phyloP scores from a whole-genome alignment of 805 yeast genomes.

The Diddensiella santjacobensis region DNA sequence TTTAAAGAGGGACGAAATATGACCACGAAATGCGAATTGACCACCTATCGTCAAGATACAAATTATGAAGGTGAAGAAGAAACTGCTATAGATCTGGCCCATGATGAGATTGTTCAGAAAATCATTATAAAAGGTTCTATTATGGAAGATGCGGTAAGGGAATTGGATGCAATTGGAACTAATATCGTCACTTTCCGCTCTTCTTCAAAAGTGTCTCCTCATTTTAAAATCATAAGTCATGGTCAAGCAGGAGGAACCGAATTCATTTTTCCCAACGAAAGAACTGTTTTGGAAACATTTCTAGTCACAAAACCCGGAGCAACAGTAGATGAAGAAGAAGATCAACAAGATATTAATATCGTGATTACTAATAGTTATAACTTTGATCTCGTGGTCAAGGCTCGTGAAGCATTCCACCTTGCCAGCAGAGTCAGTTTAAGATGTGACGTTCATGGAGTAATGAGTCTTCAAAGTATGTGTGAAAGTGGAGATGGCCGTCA shows the following conservation, averaged over 20 bases:
- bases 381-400: constrained; percentile 45
- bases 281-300: constrained; percentile 58
- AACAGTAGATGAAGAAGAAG: constrained; percentile 24
- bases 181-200: constrained; percentile 42
- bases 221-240: constrained; percentile 55
- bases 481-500: constrained; percentile 27
- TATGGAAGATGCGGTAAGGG: constrained; percentile 51
- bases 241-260: constrained; percentile 74
- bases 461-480: constrained; percentile 46
- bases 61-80: constrained; percentile 34
- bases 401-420: constrained; percentile 45
- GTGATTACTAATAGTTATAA: constrained; percentile 39
- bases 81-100: constrained; percentile 39
- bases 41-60: constrained; percentile 36
- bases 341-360: constrained; percentile 24
- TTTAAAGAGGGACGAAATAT: constrained; percentile 52
- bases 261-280: constrained; percentile 60
- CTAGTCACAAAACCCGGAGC: constrained; percentile 34
- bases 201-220: constrained; percentile 34
- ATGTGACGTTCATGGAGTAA: constrained; percentile 48
- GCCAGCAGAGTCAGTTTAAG: constrained; percentile 54
- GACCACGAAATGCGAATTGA: constrained; percentile 54
- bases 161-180: constrained; percentile 52
- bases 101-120: constrained; percentile 45
- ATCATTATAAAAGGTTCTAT: constrained; percentile 52